Evolutionary conservation across 345 rosid species (phyloP), one percentile per base, ranked within the genome.

Genomic region (Turnera subulata): DNA sequence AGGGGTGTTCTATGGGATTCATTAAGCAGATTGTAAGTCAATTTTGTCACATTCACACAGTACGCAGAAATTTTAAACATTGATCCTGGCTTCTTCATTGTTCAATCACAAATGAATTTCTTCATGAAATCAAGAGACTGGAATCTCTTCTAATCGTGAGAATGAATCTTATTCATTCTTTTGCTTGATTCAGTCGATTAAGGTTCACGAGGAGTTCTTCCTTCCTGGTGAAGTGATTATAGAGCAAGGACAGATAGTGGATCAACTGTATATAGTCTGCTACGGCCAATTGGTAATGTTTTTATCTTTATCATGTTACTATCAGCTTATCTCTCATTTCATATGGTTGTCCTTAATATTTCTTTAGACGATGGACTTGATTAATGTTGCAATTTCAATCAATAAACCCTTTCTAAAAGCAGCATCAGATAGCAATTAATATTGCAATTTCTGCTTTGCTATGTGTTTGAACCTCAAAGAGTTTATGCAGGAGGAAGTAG

Each of bases 161-260:
- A 46, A 50, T 6, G 18, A 20, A 24, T 46, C 17, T 15, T 18
- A 33, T 46, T 56, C 22, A 9, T 40, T 32, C 16, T 58, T 55
- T 16, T 56, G 32, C 38, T 42, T 67, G 3, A 55, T 14, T 50
- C 75, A 91, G 96, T 91, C 85, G 58, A 77, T 69, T 19, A 78
- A 71, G 62, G 89, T 84, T 8, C 86, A 78, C 29, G 94, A 91
- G 53, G 97, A 88, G 26, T 77, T 78, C 39, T 88, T 88, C 46
- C 88, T 88, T 21, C 94, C 94, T 3, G 88, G 97, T 32, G 94
- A 91, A 73, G 84, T 84, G 53, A 74, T 88, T 21, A 76, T 79
- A 69, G 94, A 88, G 64, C 82, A 88, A 56, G 97, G 88, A 62
- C 77, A 79, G 0, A 64, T 61, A 23, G 79, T 76, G 13, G 96